phyloP scores from a whole-genome alignment of 2,329 filamentous ascomycete species.

The Xylogone sp. region DNA sequence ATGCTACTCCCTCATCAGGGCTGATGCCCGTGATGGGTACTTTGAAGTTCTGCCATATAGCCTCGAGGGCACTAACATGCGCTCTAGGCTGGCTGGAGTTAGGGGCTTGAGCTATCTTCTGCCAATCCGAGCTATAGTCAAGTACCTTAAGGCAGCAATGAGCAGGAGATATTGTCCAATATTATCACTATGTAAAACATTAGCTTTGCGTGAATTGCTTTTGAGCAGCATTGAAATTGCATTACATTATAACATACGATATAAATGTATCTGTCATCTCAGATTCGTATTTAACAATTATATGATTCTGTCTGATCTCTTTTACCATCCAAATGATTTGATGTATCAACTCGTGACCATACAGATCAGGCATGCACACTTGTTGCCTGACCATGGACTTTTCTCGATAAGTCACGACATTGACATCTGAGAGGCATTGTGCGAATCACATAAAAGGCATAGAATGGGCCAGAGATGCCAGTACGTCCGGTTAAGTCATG shows the following conservation, averaged over 20 bases:
- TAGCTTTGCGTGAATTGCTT: too few species aligned
- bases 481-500: conserved; percentile 50
- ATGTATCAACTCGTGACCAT: neutral
- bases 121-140: too few species aligned
- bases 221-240: too few species aligned
- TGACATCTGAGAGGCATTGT: neutral
- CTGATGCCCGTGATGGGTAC: neutral
- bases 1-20: neutral
- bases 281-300: too few species aligned
- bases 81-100: too few species aligned
- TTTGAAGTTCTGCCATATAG: neutral
- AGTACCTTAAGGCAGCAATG: neutral
- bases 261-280: too few species aligned
- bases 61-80: neutral
- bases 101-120: too few species aligned
- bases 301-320: too few species aligned
- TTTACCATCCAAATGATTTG: too few species aligned
- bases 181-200: too few species aligned
- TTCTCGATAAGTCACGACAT: neutral
- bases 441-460: neutral
- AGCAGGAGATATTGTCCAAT: neutral
- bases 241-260: too few species aligned
- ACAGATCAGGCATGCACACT: neutral
- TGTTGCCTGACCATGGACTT: neutral
- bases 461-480: conserved; percentile 20